phyloP scores from a whole-genome alignment of 2,329 filamentous ascomycete genomes.

The Colletotrichum falcatum region DNA sequence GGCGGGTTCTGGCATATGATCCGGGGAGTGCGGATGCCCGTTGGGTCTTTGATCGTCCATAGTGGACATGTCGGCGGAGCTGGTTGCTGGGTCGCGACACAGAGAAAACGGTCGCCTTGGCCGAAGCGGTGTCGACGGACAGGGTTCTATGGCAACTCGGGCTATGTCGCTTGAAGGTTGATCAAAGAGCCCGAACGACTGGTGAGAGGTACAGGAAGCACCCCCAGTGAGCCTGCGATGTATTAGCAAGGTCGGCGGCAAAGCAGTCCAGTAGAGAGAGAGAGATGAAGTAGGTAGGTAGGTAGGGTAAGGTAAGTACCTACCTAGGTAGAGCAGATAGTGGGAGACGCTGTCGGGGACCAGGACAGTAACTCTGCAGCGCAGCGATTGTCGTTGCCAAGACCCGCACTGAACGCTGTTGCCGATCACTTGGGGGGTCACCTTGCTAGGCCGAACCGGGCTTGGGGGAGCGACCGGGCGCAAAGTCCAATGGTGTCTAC shows the following conservation, averaged over 20 bases:
- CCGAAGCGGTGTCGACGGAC: background rate
- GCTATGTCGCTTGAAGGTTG: background rate
- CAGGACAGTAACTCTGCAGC: conserved; percentile 27
- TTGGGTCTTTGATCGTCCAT: conserved; percentile 35
- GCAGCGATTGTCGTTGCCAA: conserved; percentile 37
- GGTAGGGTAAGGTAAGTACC: no score
- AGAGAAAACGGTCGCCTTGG: background rate
- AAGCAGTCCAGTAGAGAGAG: background rate
- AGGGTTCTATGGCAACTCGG: background rate
- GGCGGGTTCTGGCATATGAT: background rate
- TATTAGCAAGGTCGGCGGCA: conserved; percentile 8
- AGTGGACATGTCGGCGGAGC: conserved; percentile 18
- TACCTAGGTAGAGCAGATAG: conserved; percentile 19
- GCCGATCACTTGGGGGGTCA: conserved; percentile 31
- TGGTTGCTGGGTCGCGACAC: background rate
- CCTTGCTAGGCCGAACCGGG: conserved; percentile 27
- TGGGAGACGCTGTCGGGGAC: conserved; percentile 19
- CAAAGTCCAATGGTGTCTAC: conserved; percentile 34
- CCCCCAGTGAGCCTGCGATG: background rate
- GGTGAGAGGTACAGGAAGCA: background rate
- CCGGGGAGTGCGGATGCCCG: conserved; percentile 25
- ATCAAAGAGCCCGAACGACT: background rate
- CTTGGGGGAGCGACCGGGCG: conserved; percentile 19
- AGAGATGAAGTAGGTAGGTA: background rate
- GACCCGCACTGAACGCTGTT: background rate